Conservation (phyloP, 352 stramenopile species). For the Pythium volutum region DNA sequence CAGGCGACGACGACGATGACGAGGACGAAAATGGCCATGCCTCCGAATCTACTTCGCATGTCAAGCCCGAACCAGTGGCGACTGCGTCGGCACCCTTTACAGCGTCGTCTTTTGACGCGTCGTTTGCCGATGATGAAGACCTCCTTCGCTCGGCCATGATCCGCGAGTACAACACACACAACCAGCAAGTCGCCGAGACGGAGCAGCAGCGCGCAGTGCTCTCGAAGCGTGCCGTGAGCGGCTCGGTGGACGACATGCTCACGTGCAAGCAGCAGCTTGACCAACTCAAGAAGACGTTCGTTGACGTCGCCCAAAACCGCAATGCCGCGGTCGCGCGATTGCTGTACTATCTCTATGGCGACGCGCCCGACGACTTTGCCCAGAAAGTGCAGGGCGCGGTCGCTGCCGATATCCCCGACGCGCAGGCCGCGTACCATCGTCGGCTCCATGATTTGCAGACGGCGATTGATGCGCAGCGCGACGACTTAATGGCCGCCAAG, state of each 20-base stretch:
- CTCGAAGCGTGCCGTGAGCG: conserved; percentile 3
- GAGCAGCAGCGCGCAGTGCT: conserved; percentile 35
- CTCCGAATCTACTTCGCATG: neutral
- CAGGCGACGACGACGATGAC: conserved; percentile 27
- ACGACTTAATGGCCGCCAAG: conserved; percentile 35
- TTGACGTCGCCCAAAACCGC: conserved; percentile 35
- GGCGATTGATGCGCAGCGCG: conserved; percentile 34
- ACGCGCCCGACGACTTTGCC: conserved; percentile 32
- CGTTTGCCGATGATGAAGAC: conserved; percentile 46
- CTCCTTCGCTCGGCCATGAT: conserved; percentile 50
- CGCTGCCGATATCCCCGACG: conserved; percentile 40
- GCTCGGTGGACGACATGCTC: conserved; percentile 7
- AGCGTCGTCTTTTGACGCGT: neutral
- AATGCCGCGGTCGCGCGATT: conserved; percentile 47
- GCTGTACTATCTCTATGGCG: conserved; percentile 45
- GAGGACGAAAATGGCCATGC: conserved; percentile 1
- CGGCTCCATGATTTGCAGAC: conserved; percentile 45
- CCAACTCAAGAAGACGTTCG: conserved; percentile 23
- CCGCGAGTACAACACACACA: conserved; percentile 55
- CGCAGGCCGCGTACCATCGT: conserved; percentile 44
- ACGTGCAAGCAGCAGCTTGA: conserved; percentile 5
- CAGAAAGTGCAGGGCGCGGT: conserved; percentile 34
- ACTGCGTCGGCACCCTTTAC: neutral
- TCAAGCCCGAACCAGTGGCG: neutral
- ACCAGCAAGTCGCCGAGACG: conserved; percentile 38